Percentiles rank a stretch among this genome's conserved stretches.
Conservation (phyloP, 129 eudicot species). For the Lactuca sativa region DNA sequence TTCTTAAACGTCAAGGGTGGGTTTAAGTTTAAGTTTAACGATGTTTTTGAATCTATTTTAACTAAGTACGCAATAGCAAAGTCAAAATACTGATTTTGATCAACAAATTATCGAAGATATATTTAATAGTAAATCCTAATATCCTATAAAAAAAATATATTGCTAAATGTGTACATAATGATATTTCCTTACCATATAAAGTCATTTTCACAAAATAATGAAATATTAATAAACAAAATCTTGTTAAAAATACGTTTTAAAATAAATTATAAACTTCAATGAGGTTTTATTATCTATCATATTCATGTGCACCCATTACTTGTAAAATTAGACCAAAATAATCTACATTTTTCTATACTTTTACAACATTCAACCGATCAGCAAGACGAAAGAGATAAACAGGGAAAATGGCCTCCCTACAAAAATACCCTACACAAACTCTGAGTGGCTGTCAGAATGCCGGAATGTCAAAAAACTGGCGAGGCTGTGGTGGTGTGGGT, state of each 20-base stretch:
- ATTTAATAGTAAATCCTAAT: too few species aligned
- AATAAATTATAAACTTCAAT: background rate
- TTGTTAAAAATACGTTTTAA: background rate
- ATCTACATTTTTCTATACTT: slow-evolving; percentile 28
- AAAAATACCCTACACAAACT: slow-evolving; percentile 40
- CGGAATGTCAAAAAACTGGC: slow-evolving; percentile 33
- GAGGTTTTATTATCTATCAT: slow-evolving; percentile 2
- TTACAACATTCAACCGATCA: slow-evolving; percentile 21
- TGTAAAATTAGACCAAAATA: slow-evolving; percentile 12
- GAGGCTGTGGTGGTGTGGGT: slow-evolving; percentile 66
- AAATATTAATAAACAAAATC: too few species aligned
- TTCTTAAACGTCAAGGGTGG: too few species aligned
- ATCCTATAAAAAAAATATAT: too few species aligned
- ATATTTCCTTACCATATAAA: too few species aligned
- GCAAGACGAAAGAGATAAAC: slow-evolving; percentile 13
- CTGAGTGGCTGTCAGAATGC: background rate
- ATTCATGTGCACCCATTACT: slow-evolving; percentile 26
- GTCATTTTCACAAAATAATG: too few species aligned
- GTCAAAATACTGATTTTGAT: too few species aligned
- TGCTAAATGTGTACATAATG: too few species aligned
- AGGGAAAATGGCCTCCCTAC: slow-evolving; percentile 19
- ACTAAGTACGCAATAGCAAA: too few species aligned
- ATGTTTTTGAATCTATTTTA: too few species aligned
- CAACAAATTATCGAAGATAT: too few species aligned
- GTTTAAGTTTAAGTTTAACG: too few species aligned